Evolutionary conservation across 2,329 filamentous ascomycete genomes (phyloP), one percentile per base, ranked within the genome.

Genomic region (Penicillium sp.): DNA sequence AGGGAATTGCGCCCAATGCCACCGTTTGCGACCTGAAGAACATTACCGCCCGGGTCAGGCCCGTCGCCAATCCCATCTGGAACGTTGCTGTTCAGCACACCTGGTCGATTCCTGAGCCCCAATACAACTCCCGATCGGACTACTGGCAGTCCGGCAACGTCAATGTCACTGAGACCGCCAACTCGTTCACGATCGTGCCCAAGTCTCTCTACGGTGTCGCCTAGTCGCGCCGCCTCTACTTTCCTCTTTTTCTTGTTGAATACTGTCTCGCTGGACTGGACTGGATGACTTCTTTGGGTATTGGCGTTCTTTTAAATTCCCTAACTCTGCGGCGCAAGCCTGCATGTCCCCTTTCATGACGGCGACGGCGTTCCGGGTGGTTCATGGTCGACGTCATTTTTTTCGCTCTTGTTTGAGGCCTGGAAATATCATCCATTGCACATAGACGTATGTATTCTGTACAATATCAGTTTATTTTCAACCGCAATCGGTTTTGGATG

Each of bases 21-120:
- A 62, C 61, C 16, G 56, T 58, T 49, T 74, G 71, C 53, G 54
- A 58, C 16, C 54, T 70, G 59, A 34, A 52, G 23, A 54, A 62
- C 24, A 56, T 70, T 51, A 59, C 54, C 1, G 55, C 66, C 3
- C 56, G 50, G 10, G 51, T 68, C 33, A 54, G 47, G 3, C 49
- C 65, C 12, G 46, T 52, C 15, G 38, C 24, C 2, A 55, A 65
- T 41, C 61, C 60, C 8, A 33, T 44, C 15, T 70, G 66, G 65
- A 65, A 65, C 33, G 54, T 71, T 36, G 45, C 59, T 39, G 66
- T 65, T 10, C 47, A 62, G 48, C 67, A 70, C 36, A 47, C 49
- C 6, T 71, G 69, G 69, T 45, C 46, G 21, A 51, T 53, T 39
- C 50, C 54, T 4, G 50, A 57, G 21, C 56, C 59, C 33, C 52